These are phyloP conservation scores for Phytopythium cucurbitacearum DNA, from an alignment of 352 stramenopile species.

Conservation along the genomic window DNA sequence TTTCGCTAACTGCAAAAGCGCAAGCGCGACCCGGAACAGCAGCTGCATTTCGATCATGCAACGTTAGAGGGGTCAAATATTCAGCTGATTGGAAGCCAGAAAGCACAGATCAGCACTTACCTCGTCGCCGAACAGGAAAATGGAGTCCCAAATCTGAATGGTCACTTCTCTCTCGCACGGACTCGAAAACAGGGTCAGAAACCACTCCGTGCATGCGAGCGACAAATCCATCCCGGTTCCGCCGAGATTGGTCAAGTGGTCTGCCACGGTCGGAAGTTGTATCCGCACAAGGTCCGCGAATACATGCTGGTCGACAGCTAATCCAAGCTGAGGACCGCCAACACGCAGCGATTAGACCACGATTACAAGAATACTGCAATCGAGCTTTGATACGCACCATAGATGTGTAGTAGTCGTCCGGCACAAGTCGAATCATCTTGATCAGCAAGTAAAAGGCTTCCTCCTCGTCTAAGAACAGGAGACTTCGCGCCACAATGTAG, in stretches of 20 bases:
- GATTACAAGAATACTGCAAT: not conserved
- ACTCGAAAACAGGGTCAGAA: slow-evolving; percentile 84
- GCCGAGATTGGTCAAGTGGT: slow-evolving; percentile 57
- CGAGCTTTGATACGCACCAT: slow-evolving; percentile 46
- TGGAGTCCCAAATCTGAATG: slow-evolving; percentile 76
- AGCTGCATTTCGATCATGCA: slow-evolving; percentile 23
- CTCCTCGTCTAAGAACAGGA: slow-evolving; percentile 69
- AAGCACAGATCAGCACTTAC: slow-evolving; percentile 15
- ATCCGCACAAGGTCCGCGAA: slow-evolving; percentile 82
- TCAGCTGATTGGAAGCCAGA: not conserved
- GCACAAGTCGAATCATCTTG: slow-evolving; percentile 71
- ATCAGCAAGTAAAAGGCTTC: slow-evolving; percentile 82
- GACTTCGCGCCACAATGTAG: slow-evolving; percentile 75
- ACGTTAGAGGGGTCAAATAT: slow-evolving; percentile 4
- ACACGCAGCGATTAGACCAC: slow-evolving; percentile 1
- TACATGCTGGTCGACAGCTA: slow-evolving; percentile 87
- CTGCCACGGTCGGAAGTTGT: slow-evolving; percentile 64
- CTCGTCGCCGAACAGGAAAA: slow-evolving; percentile 83
- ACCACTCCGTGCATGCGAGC: slow-evolving; percentile 86
- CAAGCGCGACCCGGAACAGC: slow-evolving; percentile 72
- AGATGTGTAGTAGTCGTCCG: slow-evolving; percentile 86
- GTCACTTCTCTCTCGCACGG: slow-evolving; percentile 70
- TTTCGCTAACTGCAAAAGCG: slow-evolving; percentile 69
- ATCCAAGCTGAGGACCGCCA: slow-evolving; percentile 40
- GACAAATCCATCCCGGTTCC: slow-evolving; percentile 85